These are phyloP conservation scores for Circinella umbellata DNA, from an alignment of 371 early-diverging fungal species.

Conservation along the genomic window DNA sequence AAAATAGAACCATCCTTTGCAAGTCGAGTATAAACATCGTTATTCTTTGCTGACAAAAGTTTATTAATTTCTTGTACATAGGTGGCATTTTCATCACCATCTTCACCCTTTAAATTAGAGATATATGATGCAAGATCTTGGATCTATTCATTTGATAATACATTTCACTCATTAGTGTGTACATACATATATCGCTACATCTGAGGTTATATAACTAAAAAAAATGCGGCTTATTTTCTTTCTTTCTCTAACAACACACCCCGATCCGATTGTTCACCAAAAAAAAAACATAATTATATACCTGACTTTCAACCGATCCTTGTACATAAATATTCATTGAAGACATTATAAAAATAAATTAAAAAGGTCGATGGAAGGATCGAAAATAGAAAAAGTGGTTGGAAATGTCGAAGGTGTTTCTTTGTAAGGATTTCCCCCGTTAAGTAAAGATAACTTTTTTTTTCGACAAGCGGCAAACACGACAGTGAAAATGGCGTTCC, in stretches of 20 bases:
- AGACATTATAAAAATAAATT: conserved; percentile 20
- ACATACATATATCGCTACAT: too few relatives aligned
- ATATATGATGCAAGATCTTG: conserved; percentile 63
- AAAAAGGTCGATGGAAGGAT: neutral
- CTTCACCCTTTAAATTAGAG: conserved; percentile 61
- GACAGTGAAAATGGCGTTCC: neutral
- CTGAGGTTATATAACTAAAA: neutral
- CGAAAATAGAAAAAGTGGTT: neutral
- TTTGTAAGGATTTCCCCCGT: neutral
- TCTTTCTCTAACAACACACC: neutral
- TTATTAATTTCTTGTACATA: conserved; percentile 55
- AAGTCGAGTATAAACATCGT: conserved; percentile 60
- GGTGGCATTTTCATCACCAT: conserved; percentile 52
- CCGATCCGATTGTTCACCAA: neutral
- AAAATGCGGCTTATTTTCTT: neutral
- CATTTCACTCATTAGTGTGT: too few relatives aligned
- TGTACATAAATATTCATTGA: conserved; percentile 31
- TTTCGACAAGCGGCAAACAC: conserved; percentile 4
- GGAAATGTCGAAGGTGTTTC: neutral
- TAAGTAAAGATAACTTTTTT: neutral
- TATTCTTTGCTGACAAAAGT: conserved; percentile 64
- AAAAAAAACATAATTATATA: conserved; percentile 7
- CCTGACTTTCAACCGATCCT: conserved; percentile 32
- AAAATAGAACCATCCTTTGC: conserved; percentile 65
- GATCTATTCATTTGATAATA: conserved; percentile 36